Evolutionary conservation across 2,329 filamentous ascomycete genomes (phyloP).

Genomic region (Aspergillus quadricinctus): DNA sequence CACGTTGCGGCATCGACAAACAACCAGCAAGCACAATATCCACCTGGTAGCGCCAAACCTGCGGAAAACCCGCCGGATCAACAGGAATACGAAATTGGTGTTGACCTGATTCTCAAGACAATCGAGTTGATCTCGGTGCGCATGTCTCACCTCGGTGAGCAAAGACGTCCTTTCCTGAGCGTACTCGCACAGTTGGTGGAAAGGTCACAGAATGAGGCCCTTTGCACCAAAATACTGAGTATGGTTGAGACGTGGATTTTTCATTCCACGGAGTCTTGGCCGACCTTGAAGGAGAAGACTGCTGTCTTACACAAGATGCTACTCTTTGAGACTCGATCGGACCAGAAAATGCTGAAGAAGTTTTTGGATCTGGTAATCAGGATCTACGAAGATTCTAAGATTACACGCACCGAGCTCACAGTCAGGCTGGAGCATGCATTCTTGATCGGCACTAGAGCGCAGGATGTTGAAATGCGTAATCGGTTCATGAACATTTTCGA

Average conservation of each 20-base stretch:
- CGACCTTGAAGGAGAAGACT: slow-evolving; percentile 97
- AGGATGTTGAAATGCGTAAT: slow-evolving; percentile 94
- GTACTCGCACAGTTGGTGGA: slow-evolving; percentile 93
- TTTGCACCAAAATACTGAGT: slow-evolving; percentile 87
- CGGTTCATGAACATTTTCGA: slow-evolving; percentile 97
- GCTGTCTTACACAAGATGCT: slow-evolving; percentile 99
- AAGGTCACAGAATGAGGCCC: slow-evolving; percentile 78
- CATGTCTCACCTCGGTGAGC: slow-evolving; percentile 89
- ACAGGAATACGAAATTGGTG: slow-evolving; percentile 83
- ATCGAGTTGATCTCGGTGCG: slow-evolving; percentile 88
- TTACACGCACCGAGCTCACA: slow-evolving; percentile 89
- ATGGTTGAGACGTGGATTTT: slow-evolving; percentile 98
- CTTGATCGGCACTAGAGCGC: slow-evolving; percentile 86
- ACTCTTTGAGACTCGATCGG: slow-evolving; percentile 79
- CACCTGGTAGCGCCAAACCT: slow-evolving; percentile 36
- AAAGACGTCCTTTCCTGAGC: slow-evolving; percentile 87
- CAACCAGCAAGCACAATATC: slow-evolving; percentile 45
- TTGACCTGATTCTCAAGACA: slow-evolving; percentile 86
- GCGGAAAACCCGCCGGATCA: slow-evolving; percentile 52
- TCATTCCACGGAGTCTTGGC: slow-evolving; percentile 88
- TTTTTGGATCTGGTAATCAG: slow-evolving; percentile 95
- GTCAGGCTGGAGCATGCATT: slow-evolving; percentile 98
- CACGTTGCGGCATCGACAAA: slow-evolving; percentile 71
- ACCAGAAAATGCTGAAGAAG: slow-evolving; percentile 80
- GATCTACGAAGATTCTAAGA: slow-evolving; percentile 97